Evolutionary conservation across 257 asterid species (phyloP), one percentile per base, ranked within the genome.

Genomic region (Solanum sparsipilum): DNA sequence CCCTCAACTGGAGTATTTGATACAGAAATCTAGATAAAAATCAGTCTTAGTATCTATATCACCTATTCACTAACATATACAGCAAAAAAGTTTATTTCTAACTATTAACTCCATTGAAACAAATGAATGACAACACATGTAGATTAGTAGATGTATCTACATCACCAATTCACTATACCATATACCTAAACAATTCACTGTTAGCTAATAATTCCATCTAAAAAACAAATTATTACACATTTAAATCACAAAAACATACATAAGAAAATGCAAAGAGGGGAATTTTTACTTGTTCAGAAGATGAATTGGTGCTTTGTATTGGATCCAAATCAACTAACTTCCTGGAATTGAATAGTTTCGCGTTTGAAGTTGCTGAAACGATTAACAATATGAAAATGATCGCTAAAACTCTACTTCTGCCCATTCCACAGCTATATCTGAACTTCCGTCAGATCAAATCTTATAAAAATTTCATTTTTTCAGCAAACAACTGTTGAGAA

Each of bases 1-100:
- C 72, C 78, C 39, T 71, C 21, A 74, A 87, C 92, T 56, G 93
- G 90, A 72, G 89, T 91, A 84, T 84, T 89, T 71, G 75, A 71
- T 4, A 91, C 92, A 18, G 93, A 75, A 93, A 87, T 90, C 96
- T 94, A 91, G n/a, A 91, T 72, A 87, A 39, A 32, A 84, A 88
- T 68, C 48, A 84, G 85, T 85, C 86, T 75, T 48, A 87, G 38
- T 81, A 46, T 46, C 29, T 44, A 46, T 27, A 81, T 81, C 68
- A 81, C 67, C 41, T 27, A 81, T 29, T 79, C 68, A 81, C 67
- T 27, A 79, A 79, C 67, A 79, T 5, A 27, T 46, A 41, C 8
- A 12, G 12, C 23, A 44, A 39, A 41, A 41, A 78, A 41, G 36
- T 41, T 41, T 27, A 78, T 78, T 25, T 41, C 36, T 39, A 44